Evolutionary conservation across 2,329 filamentous ascomycete species (phyloP).

Genomic region (Pestalotiopsis sp.): DNA sequence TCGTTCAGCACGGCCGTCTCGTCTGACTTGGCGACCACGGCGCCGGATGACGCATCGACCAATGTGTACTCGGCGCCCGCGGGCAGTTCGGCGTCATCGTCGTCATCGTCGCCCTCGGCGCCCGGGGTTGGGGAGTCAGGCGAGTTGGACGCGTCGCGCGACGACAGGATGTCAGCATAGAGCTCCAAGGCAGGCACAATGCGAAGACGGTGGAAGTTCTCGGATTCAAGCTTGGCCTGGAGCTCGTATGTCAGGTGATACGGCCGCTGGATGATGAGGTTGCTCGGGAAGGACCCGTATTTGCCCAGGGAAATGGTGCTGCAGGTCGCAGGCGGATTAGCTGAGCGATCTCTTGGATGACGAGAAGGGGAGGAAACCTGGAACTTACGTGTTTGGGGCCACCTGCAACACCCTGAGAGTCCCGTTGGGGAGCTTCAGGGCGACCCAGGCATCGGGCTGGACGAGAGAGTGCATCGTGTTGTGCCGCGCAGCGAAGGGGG

Average conservation of each 20-base stretch:
- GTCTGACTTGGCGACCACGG: constrained; percentile 57
- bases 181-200: constrained; percentile 81
- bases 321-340: constrained; percentile 9
- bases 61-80: constrained; percentile 49
- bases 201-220: constrained; percentile 70
- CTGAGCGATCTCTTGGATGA: background rate
- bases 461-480: constrained; percentile 45
- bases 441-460: constrained; percentile 63
- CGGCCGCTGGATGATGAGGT: constrained; percentile 87
- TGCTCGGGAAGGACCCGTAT: constrained; percentile 88
- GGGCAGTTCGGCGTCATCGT: constrained; percentile 41
- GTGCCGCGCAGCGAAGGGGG: background rate
- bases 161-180: constrained; percentile 74
- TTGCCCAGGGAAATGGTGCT: constrained; percentile 90
- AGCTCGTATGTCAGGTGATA: constrained; percentile 93
- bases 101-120: constrained; percentile 38
- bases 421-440: constrained; percentile 61
- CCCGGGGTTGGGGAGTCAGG: constrained; percentile 40
- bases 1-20: constrained; percentile 60
- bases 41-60: constrained; percentile 48
- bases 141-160: constrained; percentile 33
- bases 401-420: constrained; percentile 60
- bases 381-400: constrained; percentile 60
- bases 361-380: background rate
- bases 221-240: constrained; percentile 68